phyloP scores from a whole-genome alignment of 768 basidiomycete genomes.

The Neoboletus magnificus region DNA sequence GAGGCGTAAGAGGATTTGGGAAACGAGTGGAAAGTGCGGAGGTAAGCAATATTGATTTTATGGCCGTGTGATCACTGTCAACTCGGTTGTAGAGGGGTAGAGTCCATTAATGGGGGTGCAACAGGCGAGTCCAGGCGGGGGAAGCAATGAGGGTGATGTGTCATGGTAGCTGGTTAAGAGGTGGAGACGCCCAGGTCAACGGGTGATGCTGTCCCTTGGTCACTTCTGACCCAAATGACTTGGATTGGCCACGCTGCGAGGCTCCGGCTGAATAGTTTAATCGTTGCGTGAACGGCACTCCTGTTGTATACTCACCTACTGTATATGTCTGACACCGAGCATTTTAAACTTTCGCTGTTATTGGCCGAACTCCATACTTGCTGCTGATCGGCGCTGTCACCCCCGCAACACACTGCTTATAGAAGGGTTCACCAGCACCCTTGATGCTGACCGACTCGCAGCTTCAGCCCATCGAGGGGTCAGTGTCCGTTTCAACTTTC shows the following conservation, averaged over 20 bases:
- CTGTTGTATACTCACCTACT: not conserved
- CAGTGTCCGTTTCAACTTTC: not conserved
- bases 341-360: not conserved
- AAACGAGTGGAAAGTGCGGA: not conserved
- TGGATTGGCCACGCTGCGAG: not conserved
- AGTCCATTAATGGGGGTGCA: not conserved
- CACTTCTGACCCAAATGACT: not conserved
- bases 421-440: not conserved
- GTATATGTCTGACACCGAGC: not conserved
- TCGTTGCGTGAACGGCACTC: not conserved
- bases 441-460: not conserved
- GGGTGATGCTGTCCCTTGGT: not conserved
- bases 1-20: not conserved
- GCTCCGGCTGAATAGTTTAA: no score
- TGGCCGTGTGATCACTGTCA: not conserved
- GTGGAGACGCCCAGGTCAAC: not conserved
- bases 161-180: no score
- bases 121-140: not conserved
- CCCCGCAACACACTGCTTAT: not conserved
- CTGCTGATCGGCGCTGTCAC: not conserved
- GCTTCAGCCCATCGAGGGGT: not conserved
- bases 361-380: not conserved
- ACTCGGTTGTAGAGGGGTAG: not conserved
- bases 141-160: not conserved
- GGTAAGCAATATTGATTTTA: not conserved